Percentiles rank a stretch among this genome's conserved stretches.
phyloP scores from a whole-genome alignment of 352 stramenopile genomes.

The Aphanomyces invadans region DNA sequence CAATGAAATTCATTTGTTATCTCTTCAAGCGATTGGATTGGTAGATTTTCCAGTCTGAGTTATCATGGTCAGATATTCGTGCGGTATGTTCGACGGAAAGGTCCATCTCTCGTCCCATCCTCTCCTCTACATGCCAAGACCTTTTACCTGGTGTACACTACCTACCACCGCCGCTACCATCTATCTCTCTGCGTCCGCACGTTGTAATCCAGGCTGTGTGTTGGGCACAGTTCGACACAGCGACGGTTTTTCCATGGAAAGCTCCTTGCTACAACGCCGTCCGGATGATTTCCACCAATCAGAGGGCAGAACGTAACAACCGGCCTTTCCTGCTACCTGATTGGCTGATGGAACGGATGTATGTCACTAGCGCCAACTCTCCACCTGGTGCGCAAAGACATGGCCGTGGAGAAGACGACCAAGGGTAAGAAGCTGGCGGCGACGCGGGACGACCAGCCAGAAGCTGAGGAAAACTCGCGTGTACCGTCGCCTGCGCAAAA shows the following conservation, averaged over 20 bases:
- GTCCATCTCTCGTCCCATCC: too few species aligned
- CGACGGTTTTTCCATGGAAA: neutral
- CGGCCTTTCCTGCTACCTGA: neutral
- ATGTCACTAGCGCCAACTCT: neutral
- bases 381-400: neutral
- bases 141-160: too few species aligned
- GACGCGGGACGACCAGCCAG: neutral
- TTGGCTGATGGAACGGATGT: constrained; percentile 3
- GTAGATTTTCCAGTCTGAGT: too few species aligned
- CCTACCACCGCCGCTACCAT: too few species aligned
- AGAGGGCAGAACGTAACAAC: neutral
- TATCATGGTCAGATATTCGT: neutral
- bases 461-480: neutral
- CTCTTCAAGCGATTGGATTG: neutral
- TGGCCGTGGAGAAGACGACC: constrained; percentile 4
- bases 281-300: constrained; percentile 1
- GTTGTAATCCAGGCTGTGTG: neutral
- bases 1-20: neutral
- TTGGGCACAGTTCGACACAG: too few species aligned
- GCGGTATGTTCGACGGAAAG: too few species aligned
- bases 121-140: too few species aligned
- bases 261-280: neutral
- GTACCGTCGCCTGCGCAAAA: neutral
- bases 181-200: neutral
- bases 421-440: neutral